These are phyloP conservation scores for Cladosporium austrohemisphaericum DNA, from an alignment of 2,329 filamentous ascomycete species.

Conservation along the genomic window DNA sequence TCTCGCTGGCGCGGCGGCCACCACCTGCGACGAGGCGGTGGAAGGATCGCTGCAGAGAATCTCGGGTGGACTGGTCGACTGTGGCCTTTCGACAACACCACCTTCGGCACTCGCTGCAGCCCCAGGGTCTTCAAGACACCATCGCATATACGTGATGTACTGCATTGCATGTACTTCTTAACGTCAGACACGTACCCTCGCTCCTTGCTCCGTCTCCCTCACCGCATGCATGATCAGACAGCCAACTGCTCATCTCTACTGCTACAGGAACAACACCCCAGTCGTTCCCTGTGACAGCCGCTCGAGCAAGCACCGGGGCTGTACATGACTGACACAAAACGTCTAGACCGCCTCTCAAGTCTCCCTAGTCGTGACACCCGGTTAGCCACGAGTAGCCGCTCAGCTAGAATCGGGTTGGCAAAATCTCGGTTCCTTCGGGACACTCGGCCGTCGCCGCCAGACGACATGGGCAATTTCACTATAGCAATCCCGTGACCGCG, in stretches of 20 bases:
- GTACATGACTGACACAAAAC: constrained; percentile 2
- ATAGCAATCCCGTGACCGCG: neutral
- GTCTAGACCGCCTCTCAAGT: constrained; percentile 1
- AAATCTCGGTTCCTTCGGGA: neutral
- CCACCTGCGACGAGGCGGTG: neutral
- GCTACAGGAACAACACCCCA: neutral
- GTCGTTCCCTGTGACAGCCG: constrained; percentile 6
- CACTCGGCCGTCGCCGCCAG: too few relatives aligned
- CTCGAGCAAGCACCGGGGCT: constrained; percentile 3
- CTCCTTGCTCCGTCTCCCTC: neutral
- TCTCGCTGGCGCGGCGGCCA: constrained; percentile 6
- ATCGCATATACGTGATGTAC: neutral
- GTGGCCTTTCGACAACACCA: too few relatives aligned
- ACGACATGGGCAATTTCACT: too few relatives aligned
- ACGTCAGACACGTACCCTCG: too few relatives aligned
- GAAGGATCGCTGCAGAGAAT: neutral
- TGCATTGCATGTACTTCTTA: too few relatives aligned
- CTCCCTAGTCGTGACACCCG: constrained; percentile 5
- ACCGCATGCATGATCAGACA: neutral
- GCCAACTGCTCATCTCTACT: neutral
- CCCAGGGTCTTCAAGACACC: neutral
- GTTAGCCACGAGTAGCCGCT: too few relatives aligned
- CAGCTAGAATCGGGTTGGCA: neutral
- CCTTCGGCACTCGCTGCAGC: too few relatives aligned
- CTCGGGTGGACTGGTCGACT: too few relatives aligned